Percentiles rank a stretch among this genome's conserved stretches.
phyloP scores from a whole-genome alignment of 768 basidiomycete species.

The Tricholomella constricta region DNA sequence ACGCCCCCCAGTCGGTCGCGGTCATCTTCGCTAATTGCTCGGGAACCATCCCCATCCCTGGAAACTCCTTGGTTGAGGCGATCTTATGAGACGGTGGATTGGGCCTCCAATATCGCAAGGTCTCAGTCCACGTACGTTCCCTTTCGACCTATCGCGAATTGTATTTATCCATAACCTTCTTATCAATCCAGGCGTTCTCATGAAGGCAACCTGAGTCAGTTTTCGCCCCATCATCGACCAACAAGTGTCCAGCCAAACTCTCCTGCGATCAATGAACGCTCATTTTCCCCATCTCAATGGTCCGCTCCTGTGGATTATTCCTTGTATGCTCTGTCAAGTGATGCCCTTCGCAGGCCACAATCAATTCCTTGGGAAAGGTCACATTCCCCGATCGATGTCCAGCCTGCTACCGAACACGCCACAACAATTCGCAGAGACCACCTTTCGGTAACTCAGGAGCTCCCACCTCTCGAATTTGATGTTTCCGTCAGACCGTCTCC shows the following conservation, averaged over 20 bases:
- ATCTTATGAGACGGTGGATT: background rate
- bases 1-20: background rate
- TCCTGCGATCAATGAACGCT: background rate
- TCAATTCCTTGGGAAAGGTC: background rate
- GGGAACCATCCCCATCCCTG: background rate
- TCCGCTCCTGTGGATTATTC: background rate
- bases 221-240: background rate
- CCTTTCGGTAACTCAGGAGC: background rate
- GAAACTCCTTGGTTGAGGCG: background rate
- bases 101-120: background rate
- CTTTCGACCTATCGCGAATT: background rate
- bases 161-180: background rate
- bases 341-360: background rate
- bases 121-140: background rate
- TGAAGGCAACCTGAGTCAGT: background rate
- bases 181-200: background rate
- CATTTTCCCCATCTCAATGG: background rate
- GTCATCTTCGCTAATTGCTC: background rate
- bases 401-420: background rate
- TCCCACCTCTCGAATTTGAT: background rate
- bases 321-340: conserved; percentile 5
- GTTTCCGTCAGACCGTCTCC: background rate
- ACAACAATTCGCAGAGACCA: background rate
- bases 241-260: background rate
- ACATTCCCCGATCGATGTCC: background rate